Evolutionary conservation across 2,329 filamentous ascomycete genomes (phyloP).

Genomic region (Paradendryphiella salina): DNA sequence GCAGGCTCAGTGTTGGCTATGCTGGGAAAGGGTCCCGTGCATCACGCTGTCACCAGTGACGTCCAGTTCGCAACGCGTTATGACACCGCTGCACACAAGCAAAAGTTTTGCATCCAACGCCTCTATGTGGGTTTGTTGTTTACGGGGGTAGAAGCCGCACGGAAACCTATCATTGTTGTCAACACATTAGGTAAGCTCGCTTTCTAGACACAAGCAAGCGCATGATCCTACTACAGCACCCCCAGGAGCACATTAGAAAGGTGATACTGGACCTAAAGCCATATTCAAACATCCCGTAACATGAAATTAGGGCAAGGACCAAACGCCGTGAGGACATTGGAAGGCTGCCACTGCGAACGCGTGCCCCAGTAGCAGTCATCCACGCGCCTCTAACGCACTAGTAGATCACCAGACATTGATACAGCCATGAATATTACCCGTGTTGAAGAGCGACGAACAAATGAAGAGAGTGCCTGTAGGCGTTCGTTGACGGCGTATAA

Average conservation of each 20-base stretch:
- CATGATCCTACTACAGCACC: too few species aligned
- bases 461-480: slow-evolving; percentile 1
- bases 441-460: background rate
- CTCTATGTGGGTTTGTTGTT: too few species aligned
- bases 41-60: too few species aligned
- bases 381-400: slow-evolving; percentile 25
- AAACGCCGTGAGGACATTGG: background rate
- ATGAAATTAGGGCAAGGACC: slow-evolving; percentile 1
- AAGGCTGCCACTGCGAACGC: slow-evolving; percentile 4
- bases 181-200: too few species aligned
- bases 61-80: too few species aligned
- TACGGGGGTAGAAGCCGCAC: too few species aligned
- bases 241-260: background rate
- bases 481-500: slow-evolving; percentile 15
- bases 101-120: too few species aligned
- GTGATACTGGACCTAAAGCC: background rate
- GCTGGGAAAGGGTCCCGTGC: too few species aligned
- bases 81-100: too few species aligned
- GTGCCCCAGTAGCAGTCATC: slow-evolving; percentile 2
- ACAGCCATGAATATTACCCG: slow-evolving; percentile 7
- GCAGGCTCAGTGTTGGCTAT: too few species aligned
- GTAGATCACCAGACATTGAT: slow-evolving; percentile 41
- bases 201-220: background rate
- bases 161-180: too few species aligned
- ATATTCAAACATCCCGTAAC: slow-evolving; percentile 1